Evolutionary conservation across 805 yeast species (phyloP).

Genomic region (Myxozyma lipomycoides): DNA sequence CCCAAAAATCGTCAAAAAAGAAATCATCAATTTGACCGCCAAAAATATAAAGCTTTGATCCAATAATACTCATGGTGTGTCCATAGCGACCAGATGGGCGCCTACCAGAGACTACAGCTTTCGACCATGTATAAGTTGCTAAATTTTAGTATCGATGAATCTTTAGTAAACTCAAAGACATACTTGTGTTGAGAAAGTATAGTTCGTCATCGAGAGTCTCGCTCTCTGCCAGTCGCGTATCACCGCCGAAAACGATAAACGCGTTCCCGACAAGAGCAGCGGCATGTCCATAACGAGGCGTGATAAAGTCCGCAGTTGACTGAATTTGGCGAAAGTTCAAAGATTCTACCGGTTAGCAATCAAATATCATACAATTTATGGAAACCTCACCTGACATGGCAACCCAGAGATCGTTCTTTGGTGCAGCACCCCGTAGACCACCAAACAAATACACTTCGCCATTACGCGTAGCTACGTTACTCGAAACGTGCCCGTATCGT

Average conservation of each 20-base stretch:
- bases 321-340: constrained; percentile 32
- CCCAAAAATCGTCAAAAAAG: constrained; percentile 75
- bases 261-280: constrained; percentile 91
- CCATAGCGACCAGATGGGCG: constrained; percentile 94
- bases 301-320: constrained; percentile 73
- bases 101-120: constrained; percentile 66
- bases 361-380: neutral
- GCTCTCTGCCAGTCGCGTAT: constrained; percentile 54
- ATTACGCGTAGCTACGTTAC: constrained; percentile 68
- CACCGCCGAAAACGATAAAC: constrained; percentile 93
- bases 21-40: constrained; percentile 93
- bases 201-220: constrained; percentile 75
- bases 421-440: constrained; percentile 77
- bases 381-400: constrained; percentile 48
- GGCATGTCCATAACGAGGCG: constrained; percentile 96
- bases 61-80: constrained; percentile 75
- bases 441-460: constrained; percentile 89
- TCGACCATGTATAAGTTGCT: constrained; percentile 71
- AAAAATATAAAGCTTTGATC: constrained; percentile 66
- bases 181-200: constrained; percentile 69
- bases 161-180: neutral
- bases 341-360: constrained; percentile 29
- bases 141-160: neutral
- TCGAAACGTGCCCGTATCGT: constrained; percentile 78
- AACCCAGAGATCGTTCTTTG: constrained; percentile 94